Base-by-base conservation (phyloP, 116 monocot genomes). In the Trichopus zeylanicus region DNA sequence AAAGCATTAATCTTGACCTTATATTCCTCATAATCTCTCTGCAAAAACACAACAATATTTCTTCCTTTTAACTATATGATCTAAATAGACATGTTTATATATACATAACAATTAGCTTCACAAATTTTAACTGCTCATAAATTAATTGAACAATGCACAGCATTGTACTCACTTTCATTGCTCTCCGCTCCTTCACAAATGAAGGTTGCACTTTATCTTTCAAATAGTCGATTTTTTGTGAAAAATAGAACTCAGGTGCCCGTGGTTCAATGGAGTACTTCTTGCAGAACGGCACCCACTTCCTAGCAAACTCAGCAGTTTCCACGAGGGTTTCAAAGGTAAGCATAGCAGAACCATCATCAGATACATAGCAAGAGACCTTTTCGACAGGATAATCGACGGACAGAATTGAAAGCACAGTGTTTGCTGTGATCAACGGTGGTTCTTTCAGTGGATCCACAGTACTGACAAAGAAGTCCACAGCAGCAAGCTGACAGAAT, bases 251-350 rank as follows among this genome's bases (percentile, higher is more conserved):
- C 60, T 98, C 97, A 54, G 97, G 97, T 22, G 91, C 87, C 42
- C 97, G 65, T 54, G 91, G 97, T 53, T 98, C 97, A 33, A 98
- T 91, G 38, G 59, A 53, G 57, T 87, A 88, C 55, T 88, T 98
- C 39, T 98, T 98, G 68, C 97, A 91, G 63, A 98, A 98, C 56
- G 97, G 97, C n/a, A 98, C 91, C 97, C 97, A 98, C 38, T 82
- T 87, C 63, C 82, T 91, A 26, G 97, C 91, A 67, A 98, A 98
- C 27, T 98, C 97, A 12, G 97, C 77, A 6, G 97, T 98, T 70
- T 98, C 97, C 8, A 75, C 84, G 23, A 98, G 84, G 28, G 85
- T 28, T 48, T 98, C 91, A 57, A 98, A 98, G 18, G 82, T 72
- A 53, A 98, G 91, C 91, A 98, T 98, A 20, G 97, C 73, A 57